Evolutionary conservation across 805 yeast species (phyloP).

Genomic region (Nakazawaea populi): DNA sequence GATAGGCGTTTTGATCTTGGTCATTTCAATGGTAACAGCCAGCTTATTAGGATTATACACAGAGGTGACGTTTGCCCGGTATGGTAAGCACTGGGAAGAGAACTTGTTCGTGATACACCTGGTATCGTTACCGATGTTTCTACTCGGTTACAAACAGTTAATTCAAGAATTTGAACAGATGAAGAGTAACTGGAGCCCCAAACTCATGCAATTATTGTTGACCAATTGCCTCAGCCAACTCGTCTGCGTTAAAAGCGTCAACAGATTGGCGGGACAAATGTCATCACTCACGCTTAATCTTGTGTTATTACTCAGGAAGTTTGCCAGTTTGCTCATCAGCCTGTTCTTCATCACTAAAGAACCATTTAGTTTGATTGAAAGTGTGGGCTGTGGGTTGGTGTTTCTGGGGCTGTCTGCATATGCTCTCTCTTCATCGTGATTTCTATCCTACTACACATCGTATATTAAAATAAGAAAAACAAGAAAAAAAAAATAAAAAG

Average conservation of each 20-base stretch:
- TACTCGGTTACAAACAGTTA: slow-evolving; percentile 16
- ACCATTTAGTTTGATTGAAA: slow-evolving; percentile 28
- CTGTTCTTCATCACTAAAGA: slow-evolving; percentile 42
- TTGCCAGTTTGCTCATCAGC: slow-evolving; percentile 53
- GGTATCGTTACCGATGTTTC: slow-evolving; percentile 48
- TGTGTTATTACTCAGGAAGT: slow-evolving; percentile 54
- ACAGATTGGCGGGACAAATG: slow-evolving; percentile 48
- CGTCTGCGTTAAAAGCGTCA: slow-evolving; percentile 65
- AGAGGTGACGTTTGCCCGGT: slow-evolving; percentile 41
- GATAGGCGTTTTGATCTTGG: slow-evolving; percentile 35
- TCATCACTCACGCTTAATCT: slow-evolving; percentile 62
- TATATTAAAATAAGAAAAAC: not conserved
- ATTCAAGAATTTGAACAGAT: not conserved
- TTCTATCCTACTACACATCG: too few relatives aligned
- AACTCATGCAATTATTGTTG: slow-evolving; percentile 20
- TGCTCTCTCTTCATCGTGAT: not conserved
- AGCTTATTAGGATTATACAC: slow-evolving; percentile 55
- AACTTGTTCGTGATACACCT: slow-evolving; percentile 56
- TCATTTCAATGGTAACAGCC: slow-evolving; percentile 42
- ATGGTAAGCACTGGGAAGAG: slow-evolving; percentile 63
- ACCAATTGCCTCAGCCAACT: slow-evolving; percentile 50
- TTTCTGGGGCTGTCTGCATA: slow-evolving; percentile 41
- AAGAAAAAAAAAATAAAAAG: not conserved
- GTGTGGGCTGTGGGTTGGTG: slow-evolving; percentile 45
- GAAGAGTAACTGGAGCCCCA: not conserved